phyloP scores from a whole-genome alignment of 2,329 filamentous ascomycete genomes.

The Calonectria pseudoturangicola region DNA sequence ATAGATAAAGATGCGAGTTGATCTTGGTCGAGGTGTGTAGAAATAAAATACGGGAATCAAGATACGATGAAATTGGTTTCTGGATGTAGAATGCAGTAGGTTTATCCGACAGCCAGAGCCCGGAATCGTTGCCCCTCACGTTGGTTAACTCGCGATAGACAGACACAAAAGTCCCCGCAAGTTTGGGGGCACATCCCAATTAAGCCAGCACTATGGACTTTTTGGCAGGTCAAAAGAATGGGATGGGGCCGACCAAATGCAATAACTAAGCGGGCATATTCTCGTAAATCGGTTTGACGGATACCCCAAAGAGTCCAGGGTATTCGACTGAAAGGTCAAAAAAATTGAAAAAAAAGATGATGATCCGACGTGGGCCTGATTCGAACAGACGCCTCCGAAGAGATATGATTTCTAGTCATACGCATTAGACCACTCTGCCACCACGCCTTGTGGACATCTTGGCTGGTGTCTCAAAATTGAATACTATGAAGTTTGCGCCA shows the following conservation, averaged over 20 bases:
- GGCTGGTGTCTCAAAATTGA: neutral
- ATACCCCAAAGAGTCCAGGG: too few relatives aligned
- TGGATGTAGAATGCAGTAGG: too few relatives aligned
- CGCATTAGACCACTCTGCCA: conserved; percentile 43
- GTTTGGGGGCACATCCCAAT: neutral
- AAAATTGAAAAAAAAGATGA: neutral
- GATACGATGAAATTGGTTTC: neutral
- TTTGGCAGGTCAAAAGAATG: neutral
- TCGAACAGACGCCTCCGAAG: conserved; percentile 42
- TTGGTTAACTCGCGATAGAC: neutral
- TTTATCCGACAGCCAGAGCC: neutral
- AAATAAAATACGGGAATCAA: neutral
- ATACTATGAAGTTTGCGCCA: neutral
- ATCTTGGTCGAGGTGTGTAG: neutral
- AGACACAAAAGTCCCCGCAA: conserved; percentile 8
- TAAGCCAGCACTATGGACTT: neutral
- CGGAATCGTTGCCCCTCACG: neutral
- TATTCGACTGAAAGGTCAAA: too few relatives aligned
- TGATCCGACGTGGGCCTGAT: conserved; percentile 38
- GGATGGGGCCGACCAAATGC: neutral
- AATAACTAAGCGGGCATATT: neutral
- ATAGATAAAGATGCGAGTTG: neutral
- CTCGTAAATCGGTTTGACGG: too few relatives aligned
- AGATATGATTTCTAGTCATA: conserved; percentile 44
- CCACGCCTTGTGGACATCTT: conserved; percentile 21